Evolutionary conservation across 2,329 filamentous ascomycete species (phyloP).

Genomic region (Sclerotinia borealis): DNA sequence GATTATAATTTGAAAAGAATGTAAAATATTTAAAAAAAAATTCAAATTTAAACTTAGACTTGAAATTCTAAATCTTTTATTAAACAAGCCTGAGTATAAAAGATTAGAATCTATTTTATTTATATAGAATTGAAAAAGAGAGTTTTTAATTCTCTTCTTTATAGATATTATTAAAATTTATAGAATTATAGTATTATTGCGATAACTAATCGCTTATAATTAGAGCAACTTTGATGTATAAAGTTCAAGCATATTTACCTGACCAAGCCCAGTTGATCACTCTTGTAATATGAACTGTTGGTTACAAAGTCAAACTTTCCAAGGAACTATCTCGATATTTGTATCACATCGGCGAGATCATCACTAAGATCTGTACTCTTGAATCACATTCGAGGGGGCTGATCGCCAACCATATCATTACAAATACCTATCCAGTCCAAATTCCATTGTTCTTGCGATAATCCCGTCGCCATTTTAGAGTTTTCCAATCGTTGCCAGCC

Average conservation of each 20-base stretch:
- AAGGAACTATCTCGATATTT: background rate
- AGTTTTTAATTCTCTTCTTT: no score
- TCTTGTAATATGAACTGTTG: background rate
- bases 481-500: background rate
- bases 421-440: background rate
- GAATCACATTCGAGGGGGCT: background rate
- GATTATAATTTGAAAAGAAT: no score
- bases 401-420: background rate
- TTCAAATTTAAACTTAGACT: no score
- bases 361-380: slow-evolving; percentile 2
- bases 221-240: background rate
- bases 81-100: no score
- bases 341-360: slow-evolving; percentile 4
- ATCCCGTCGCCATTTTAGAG: background rate
- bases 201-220: background rate
- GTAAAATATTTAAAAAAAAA: no score
- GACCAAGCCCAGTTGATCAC: background rate
- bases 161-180: no score
- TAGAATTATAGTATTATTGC: no score
- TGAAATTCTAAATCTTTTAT: no score
- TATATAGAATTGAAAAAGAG: no score
- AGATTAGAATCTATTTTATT: no score
- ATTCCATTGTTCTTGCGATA: background rate
- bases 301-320: background rate
- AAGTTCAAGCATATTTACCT: slow-evolving; percentile 1